phyloP scores from a whole-genome alignment of 2,329 filamentous ascomycete genomes.

The Bipolaris sorokiniana region DNA sequence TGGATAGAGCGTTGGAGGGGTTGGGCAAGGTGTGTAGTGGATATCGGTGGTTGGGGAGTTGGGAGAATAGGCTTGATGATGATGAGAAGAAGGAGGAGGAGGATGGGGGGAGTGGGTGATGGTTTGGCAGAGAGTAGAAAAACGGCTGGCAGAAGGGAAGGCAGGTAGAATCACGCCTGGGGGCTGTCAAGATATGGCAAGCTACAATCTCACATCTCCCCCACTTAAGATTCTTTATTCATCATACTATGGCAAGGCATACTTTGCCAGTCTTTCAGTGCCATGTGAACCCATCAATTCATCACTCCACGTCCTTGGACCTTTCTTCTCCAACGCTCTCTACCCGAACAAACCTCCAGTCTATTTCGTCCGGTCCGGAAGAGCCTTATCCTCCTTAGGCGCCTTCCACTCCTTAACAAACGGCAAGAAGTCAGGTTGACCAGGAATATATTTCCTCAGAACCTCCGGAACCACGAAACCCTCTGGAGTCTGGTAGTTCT shows the following conservation, averaged over 20 bases:
- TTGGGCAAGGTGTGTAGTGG: constrained; percentile 64
- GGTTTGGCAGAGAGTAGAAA: neutral
- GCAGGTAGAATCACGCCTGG: neutral
- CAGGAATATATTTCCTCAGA: constrained; percentile 73
- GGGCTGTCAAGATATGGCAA: neutral
- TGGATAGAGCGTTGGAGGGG: constrained; percentile 64
- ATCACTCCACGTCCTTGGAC: neutral
- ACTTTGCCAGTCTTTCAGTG: neutral
- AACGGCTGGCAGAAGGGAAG: neutral
- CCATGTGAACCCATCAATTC: neutral
- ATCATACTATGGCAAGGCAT: neutral
- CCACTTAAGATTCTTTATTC: neutral
- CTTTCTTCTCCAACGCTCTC: neutral
- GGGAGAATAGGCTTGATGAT: constrained; percentile 49
- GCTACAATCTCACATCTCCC: neutral
- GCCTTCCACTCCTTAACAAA: constrained; percentile 74
- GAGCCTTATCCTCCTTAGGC: constrained; percentile 36
- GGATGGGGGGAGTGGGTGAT: neutral
- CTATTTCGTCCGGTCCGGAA: constrained; percentile 31
- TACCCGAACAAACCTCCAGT: neutral
- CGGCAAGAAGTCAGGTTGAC: constrained; percentile 85
- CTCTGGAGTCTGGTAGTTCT: constrained; percentile 94
- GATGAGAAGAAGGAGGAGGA: neutral
- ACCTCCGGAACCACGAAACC: constrained; percentile 54
- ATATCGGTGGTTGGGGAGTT: constrained; percentile 74